Evolutionary conservation across 1,284 basidiomycete species (phyloP).

Genomic region (Erythrobasidium hasegawianum): DNA sequence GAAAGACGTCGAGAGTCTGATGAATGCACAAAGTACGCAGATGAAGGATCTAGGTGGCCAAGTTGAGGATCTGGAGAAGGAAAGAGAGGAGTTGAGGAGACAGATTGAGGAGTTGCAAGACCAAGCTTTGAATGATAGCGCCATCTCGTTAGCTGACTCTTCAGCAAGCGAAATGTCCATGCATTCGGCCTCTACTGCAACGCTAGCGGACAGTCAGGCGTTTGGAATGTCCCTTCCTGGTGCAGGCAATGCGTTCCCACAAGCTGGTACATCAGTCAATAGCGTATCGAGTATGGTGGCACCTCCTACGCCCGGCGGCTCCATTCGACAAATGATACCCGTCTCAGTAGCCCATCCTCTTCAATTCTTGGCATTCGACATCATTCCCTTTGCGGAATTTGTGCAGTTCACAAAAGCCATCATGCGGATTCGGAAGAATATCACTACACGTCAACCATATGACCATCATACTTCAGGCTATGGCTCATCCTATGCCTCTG

Average conservation of each 20-base stretch:
- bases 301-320: not conserved
- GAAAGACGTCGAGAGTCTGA: conserved; percentile 37
- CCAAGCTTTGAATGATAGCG: conserved; percentile 7
- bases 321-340: not conserved
- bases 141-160: conserved; percentile 11
- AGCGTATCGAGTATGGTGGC: conserved; percentile 3
- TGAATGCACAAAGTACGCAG: conserved; percentile 32
- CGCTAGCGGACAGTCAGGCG: conserved; percentile 1
- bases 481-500: conserved; percentile 42
- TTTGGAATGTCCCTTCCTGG: conserved; percentile 16
- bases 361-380: conserved; percentile 43
- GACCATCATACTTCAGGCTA: conserved; percentile 41
- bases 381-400: conserved; percentile 78
- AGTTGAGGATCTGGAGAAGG: conserved; percentile 30
- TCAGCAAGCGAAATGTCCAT: not conserved
- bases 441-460: conserved; percentile 11
- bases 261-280: conserved; percentile 34
- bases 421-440: conserved; percentile 59
- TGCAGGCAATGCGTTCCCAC: not conserved
- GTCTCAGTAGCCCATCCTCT: conserved; percentile 28
- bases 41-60: conserved; percentile 35
- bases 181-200: not conserved
- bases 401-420: conserved; percentile 75
- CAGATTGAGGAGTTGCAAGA: conserved; percentile 18
- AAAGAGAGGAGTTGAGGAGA: conserved; percentile 27